Evolutionary conservation across 1,139 yeast species (phyloP).

Genomic region (Yamadazyma membranifaciens): DNA sequence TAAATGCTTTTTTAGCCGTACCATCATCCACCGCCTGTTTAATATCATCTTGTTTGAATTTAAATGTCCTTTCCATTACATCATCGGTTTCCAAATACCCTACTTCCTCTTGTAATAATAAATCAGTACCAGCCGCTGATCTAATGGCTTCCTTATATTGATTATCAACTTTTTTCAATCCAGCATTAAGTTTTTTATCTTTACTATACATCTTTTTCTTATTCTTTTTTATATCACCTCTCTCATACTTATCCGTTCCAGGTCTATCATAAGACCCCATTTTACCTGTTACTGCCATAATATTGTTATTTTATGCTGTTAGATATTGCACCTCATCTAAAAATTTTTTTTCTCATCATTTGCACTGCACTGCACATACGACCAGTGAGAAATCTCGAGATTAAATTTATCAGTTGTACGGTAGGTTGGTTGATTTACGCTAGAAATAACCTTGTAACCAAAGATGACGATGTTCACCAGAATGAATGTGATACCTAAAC

Average conservation of each 20-base stretch:
- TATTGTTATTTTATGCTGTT: conserved; percentile 1
- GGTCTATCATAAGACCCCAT: conserved; percentile 22
- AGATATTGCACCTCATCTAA: conserved; percentile 8
- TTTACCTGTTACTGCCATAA: conserved; percentile 15
- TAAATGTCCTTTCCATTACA: conserved; percentile 81
- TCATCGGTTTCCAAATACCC: conserved; percentile 92
- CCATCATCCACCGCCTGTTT: conserved; percentile 72
- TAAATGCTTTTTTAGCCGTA: conserved; percentile 74
- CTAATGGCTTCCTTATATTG: conserved; percentile 75
- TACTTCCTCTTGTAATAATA: conserved; percentile 75
- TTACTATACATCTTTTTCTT: conserved; percentile 33
- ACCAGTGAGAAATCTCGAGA: not conserved
- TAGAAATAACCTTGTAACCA: no score
- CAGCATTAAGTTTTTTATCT: conserved; percentile 64
- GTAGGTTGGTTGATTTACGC: not conserved
- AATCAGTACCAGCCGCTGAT: conserved; percentile 84
- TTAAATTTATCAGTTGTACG: no score
- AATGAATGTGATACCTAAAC: conserved; percentile 21
- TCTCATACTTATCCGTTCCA: conserved; percentile 19
- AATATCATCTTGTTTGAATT: conserved; percentile 80
- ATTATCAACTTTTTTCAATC: conserved; percentile 64
- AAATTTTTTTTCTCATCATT: conserved; percentile 9
- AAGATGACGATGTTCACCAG: not conserved
- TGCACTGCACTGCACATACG: conserved; percentile 1
- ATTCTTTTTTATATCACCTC: conserved; percentile 16